Percentiles rank a stretch among this genome's conserved stretches.
These are phyloP conservation scores for Mucor sp. DNA, from an alignment of 371 early-diverging fungal genomes.

Conservation along the genomic window DNA sequence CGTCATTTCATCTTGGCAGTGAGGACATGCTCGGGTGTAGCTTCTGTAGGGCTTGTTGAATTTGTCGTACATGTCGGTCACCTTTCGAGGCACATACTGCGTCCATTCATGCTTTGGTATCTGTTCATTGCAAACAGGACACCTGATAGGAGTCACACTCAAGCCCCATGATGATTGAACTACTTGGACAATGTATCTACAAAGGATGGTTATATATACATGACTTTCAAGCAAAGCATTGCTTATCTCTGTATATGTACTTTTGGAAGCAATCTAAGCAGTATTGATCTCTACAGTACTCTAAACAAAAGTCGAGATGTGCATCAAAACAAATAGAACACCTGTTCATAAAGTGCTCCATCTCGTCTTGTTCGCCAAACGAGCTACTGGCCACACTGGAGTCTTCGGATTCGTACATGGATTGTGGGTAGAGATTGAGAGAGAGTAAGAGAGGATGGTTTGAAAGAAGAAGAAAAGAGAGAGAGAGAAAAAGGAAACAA, in stretches of 20 bases:
- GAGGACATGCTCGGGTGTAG: constrained; percentile 50
- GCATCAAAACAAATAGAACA: constrained; percentile 67
- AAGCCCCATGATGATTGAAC: constrained; percentile 67
- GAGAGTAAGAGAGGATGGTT: background rate
- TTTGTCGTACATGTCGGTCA: constrained; percentile 44
- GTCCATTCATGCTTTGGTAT: constrained; percentile 58
- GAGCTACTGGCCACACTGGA: constrained; percentile 17
- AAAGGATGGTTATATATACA: background rate
- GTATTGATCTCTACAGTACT: constrained; percentile 59
- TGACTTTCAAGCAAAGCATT: too few relatives aligned
- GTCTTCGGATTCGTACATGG: constrained; percentile 23
- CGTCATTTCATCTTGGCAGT: constrained; percentile 49
- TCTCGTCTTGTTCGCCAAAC: constrained; percentile 32
- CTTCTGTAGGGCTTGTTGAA: constrained; percentile 61
- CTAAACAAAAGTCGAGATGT: constrained; percentile 56
- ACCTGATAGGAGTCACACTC: constrained; percentile 52
- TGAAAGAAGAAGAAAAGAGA: background rate
- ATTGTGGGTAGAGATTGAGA: background rate
- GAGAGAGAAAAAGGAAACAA: background rate
- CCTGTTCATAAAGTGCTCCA: constrained; percentile 55
- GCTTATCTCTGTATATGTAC: constrained; percentile 20
- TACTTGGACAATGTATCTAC: constrained; percentile 53
- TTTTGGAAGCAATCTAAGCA: constrained; percentile 58
- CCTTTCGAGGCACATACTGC: constrained; percentile 27
- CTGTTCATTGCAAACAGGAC: constrained; percentile 58